Evolutionary conservation across 2,329 filamentous ascomycete genomes (phyloP), one percentile per base, ranked within the genome.

Genomic region (Fusarium nelsonii): DNA sequence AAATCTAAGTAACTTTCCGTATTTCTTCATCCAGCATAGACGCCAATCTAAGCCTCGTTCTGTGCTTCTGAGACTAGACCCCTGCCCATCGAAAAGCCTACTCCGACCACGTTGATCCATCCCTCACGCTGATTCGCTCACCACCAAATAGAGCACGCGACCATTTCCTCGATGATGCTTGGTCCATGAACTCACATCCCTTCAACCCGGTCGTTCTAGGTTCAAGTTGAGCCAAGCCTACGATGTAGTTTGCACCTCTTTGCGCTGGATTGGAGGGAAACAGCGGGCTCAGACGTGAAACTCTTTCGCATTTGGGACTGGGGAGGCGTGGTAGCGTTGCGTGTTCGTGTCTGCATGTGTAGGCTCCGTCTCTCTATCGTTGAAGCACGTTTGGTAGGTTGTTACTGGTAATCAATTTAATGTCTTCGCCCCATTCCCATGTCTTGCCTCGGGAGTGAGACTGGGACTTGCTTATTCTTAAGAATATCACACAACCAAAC

Each of bases 161-260:
- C 79, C 78, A 79, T 77, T 79, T 79, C 73, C 79, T 81, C 74
- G 76, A 81, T 79, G 78, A 78, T 81, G 79, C 79, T 81, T 81
- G 79, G 79, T 80, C 79, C 77, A 80, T 70, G 63, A 73, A 73
- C 37, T 62, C 49, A 43, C 59, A 71, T 71, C 55, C 55, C 52
- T 65, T 70, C 45, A 58, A 70, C 67, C 68, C 41, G 67, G 53
- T 65, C 60, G 39, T 54, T 48, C 58, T 70, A 61, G 59, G 68
- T 67, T 60, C 56, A 68, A 70, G 50, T 52, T 58, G 44, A 49
- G 39, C 59, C 44, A 46, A 58, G 60, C 23, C 36, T 50, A 45
- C 55, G 67, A 60, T 45, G 58, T 40, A 53, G 54, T 54, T 51
- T 70, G 58, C 50, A 56, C 43, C 43, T 56, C 51, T 55, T 44